A percentile compares a stretch with the other conserved stretches of the same genome.
These are phyloP conservation scores for Peronospora destructor DNA, from an alignment of 352 stramenopile species.

Conservation along the genomic window DNA sequence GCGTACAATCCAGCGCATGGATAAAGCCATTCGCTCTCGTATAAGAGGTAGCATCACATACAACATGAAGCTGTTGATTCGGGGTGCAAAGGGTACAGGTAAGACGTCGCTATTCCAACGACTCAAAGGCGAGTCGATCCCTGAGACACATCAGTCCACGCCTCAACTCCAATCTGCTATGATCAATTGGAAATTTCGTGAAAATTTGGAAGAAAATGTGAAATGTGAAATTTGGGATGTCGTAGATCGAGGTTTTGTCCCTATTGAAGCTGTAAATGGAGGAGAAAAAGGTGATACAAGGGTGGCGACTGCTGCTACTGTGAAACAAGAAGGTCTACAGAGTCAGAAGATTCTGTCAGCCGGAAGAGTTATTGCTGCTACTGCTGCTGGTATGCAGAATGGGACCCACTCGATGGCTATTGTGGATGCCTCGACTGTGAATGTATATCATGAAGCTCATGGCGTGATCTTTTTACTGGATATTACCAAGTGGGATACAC, in stretches of 20 bases:
- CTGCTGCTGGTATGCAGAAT: conserved; percentile 19
- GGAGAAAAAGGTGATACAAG: neutral
- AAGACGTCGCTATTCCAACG: conserved; percentile 87
- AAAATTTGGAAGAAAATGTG: conserved; percentile 68
- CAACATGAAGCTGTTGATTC: conserved; percentile 90
- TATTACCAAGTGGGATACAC: conserved; percentile 67
- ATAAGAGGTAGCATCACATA: conserved; percentile 81
- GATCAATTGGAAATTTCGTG: conserved; percentile 80
- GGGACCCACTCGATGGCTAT: conserved; percentile 54
- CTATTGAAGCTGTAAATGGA: conserved; percentile 5
- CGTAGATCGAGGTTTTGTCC: conserved; percentile 70
- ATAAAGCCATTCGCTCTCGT: conserved; percentile 70
- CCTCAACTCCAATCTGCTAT: conserved; percentile 82
- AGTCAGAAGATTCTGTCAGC: conserved; percentile 17
- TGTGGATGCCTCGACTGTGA: conserved; percentile 78
- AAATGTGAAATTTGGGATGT: conserved; percentile 90
- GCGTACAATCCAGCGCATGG: conserved; percentile 73
- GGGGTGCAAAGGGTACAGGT: conserved; percentile 73
- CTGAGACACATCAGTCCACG: conserved; percentile 58
- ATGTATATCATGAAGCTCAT: conserved; percentile 88
- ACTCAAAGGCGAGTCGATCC: conserved; percentile 74
- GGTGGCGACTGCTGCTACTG: neutral
- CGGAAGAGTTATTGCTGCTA: conserved; percentile 20
- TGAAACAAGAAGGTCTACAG: conserved; percentile 17
- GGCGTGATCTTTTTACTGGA: conserved; percentile 86